Base-by-base conservation (phyloP, 805 yeast genomes). In the Saturnispora besseyi region DNA sequence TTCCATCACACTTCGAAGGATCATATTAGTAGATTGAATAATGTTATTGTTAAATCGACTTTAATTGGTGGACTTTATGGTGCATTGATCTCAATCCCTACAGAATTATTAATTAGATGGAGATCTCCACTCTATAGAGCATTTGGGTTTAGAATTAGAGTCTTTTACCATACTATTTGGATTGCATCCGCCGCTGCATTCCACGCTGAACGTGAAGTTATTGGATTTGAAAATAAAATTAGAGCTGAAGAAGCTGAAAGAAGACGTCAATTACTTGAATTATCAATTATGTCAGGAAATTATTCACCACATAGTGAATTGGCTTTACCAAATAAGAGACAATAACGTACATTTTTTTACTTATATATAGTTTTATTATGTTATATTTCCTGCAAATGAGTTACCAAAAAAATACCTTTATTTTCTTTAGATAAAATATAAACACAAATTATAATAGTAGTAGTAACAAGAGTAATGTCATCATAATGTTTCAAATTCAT, bases 151-250 rank as follows among this genome's bases (percentile, higher is more conserved):
- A 53, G 72, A 24, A 66, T 68, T 22, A 56, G 71, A 33, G 62
- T 68, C 2, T 68, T 67, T 41, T 68, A 65, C 49, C 70, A 68
- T 51, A 68, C 72, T 2, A 64, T 67, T 9, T 62, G 67, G 65
- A 57, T 67, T 11, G 67, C 70, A 1, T 58, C 66, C 6, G 62
- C 63, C 38, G 71, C 71, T 6, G 62, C 68, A 3, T 68, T 66
- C 49, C 57, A 59, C 15, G 61, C 72, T 1, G 72, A 68, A 56
- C 54, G 60, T 31, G 63, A 64, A 45, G 70, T 68, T 32, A 59
- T 67, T 53, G 59, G 49, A 37, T 67, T 65, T 50, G 71, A 68
- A 51, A 57, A 59, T 15, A 41, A 45, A 8, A 59, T 65, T 30
- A 57, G 67, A 40, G 45, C 30, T 5, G 71, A 68, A 52, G 69